Evolutionary conservation across 2,329 filamentous ascomycete species (phyloP).

Genomic region (Byssothecium circinans): DNA sequence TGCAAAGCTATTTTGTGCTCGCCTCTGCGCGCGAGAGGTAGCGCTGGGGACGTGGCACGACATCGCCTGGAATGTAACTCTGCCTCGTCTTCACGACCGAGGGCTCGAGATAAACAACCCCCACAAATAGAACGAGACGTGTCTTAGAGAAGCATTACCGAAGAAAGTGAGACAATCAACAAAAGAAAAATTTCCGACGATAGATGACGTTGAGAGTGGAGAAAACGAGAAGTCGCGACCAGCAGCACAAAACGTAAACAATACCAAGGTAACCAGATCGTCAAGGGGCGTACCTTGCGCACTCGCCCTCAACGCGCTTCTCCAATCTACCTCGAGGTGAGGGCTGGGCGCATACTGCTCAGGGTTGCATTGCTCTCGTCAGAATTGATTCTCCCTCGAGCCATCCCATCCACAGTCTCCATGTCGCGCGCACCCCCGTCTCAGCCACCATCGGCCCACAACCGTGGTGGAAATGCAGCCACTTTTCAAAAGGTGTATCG

Average conservation of each 20-base stretch:
- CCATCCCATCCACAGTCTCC: not conserved
- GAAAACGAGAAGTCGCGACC: constrained; percentile 14
- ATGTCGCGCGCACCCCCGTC: constrained; percentile 1
- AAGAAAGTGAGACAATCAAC: constrained; percentile 4
- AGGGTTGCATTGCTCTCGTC: constrained; percentile 8
- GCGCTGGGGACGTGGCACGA: constrained; percentile 28
- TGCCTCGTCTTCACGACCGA: constrained; percentile 15
- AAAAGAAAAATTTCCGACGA: not conserved
- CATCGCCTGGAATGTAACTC: constrained; percentile 37
- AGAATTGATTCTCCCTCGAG: not conserved
- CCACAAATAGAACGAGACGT: constrained; percentile 19
- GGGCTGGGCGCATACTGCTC: constrained; percentile 9
- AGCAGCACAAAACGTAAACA: constrained; percentile 6
- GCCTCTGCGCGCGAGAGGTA: constrained; percentile 15
- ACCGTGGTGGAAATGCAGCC: constrained; percentile 12
- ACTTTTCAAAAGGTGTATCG: constrained; percentile 19
- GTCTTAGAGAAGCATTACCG: constrained; percentile 7
- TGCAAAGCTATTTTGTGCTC: constrained; percentile 31
- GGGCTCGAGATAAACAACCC: constrained; percentile 19
- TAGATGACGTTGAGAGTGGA: not conserved
- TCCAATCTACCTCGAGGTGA: too few relatives aligned
- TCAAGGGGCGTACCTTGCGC: constrained; percentile 7
- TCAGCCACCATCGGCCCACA: constrained; percentile 7
- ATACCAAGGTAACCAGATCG: not conserved
- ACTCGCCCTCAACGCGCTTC: not conserved